Evolutionary conservation across 768 basidiomycete species (phyloP), one percentile per base, ranked within the genome.

Genomic region (Daedaleopsis nitida): DNA sequence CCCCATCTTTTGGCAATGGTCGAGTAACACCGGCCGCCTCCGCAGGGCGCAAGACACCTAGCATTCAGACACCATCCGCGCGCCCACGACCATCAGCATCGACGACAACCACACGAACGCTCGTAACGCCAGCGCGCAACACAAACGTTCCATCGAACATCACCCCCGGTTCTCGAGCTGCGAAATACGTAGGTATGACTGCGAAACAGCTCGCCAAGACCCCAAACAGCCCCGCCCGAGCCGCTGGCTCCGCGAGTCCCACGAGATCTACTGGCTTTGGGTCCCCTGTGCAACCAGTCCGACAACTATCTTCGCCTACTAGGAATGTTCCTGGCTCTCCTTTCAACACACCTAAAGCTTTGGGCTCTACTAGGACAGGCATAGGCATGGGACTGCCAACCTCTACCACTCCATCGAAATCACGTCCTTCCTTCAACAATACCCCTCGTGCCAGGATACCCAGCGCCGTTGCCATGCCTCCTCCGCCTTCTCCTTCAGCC

Each of bases 121-220:
- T 48, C 6, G 57, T 66, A 2, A 77, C 69, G 76, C 77, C 65
- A 43, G 57, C 63, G 43, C 66, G 60, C 12, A 55, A 60, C 35
- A 39, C 69, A 7, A 65, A 72, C 35, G 60, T 61, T 12, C 75
- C 77, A 55, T 63, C 72, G 34, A 77, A 76, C 60, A 86, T 95
- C 59, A 92, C 93, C 3, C 86, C 86, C 7, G 93, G 93, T 3
- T 92, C 92, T 3, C 80, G 94, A 48, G 93, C 94, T 11, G 89
- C 90, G 45, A 91, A 88, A 72, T 95, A 94, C 70, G 78, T 89
- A 35, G 85, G 86, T 16, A 85, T 94, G 83, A 95, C 92, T 1
- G 93, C 93, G 0, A 85, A 88, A 69, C 91, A 94, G 66, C 81
- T 96, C 60, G 75, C 71, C 16, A 21, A 58, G 27, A 68, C 63